Evolutionary conservation across 305 asterid species (phyloP), one percentile per base, ranked within the genome.

Genomic region (Fraxinus platypoda): DNA sequence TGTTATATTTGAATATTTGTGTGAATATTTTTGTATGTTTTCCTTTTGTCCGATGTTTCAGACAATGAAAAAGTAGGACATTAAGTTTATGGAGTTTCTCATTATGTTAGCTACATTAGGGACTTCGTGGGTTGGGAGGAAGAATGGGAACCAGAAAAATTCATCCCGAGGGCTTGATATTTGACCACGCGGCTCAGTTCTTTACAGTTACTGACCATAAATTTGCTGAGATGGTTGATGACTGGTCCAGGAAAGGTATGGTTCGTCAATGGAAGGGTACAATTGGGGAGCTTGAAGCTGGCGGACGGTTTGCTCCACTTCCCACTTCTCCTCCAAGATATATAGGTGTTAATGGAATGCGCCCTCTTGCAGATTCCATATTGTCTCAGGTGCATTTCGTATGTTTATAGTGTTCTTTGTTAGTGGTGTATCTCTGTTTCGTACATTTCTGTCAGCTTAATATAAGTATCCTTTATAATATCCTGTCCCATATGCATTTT

Each of bases 101-200:
- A 85, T 84, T 78, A 73, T 84, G 80, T 86, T 85, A 71, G 83
- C 76, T 81, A 73, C 85, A 83, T 34, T 82, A 95, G 99, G 98
- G 99, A 70, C 82, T 94, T 81, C 97, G 92, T 85, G 98, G 97
- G 71, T 87, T 94, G 82, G 99, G 99, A 81, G 99, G 98, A 87
- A 93, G 98, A 88, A 88, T 95, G 97, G 98, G 95, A 76, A 95
- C 99, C 81, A 85, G 99, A 90, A 82, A 49, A 64, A 86, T 92
- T 79, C 98, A 90, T 83, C 95, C 94, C n/a, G 90, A 90, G 87
- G 76, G 89, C 75, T 82, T 95, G 83, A 83, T 87, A 79, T 94
- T 94, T 86, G 99, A 95, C 84, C 97, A 95, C 81, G 98, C 98
- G 9, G 97, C 97, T 81, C 99, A 95, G 90, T 95, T 95, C 90